Evolutionary conservation across 2,329 filamentous ascomycete genomes (phyloP).

Genomic region (Neoscytalidium dimidiatum): DNA sequence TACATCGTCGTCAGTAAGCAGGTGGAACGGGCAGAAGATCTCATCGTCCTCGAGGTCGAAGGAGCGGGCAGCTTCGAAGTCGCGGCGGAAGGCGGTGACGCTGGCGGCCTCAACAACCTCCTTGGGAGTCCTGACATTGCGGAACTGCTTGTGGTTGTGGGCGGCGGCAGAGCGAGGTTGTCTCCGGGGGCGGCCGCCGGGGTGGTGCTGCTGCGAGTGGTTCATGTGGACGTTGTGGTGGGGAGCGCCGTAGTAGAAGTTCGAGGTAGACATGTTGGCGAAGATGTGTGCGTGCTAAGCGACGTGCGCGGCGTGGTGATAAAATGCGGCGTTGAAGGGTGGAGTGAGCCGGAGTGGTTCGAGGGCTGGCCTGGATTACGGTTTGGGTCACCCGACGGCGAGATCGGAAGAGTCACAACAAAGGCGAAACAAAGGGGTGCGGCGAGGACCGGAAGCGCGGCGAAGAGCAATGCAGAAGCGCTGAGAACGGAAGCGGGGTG

Average conservation of each 20-base stretch:
- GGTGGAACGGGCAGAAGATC: constrained; percentile 84
- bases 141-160: constrained; percentile 88
- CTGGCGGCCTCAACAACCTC: constrained; percentile 79
- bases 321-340: constrained; percentile 10
- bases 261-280: constrained; percentile 16
- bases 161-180: constrained; percentile 77
- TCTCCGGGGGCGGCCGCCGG: constrained; percentile 81
- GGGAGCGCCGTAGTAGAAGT: constrained; percentile 50
- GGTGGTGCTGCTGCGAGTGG: constrained; percentile 71
- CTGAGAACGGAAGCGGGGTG: not conserved
- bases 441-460: not conserved
- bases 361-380: constrained; percentile 2
- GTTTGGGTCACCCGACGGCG: constrained; percentile 14
- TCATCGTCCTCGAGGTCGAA: constrained; percentile 96
- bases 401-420: constrained; percentile 15
- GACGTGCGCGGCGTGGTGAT: not conserved
- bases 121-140: constrained; percentile 81
- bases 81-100: constrained; percentile 75
- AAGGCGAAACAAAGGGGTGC: constrained; percentile 20
- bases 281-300: not conserved
- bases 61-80: constrained; percentile 88
- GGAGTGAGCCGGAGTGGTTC: constrained; percentile 13
- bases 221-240: constrained; percentile 54
- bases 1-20: constrained; percentile 94
- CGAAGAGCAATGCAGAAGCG: constrained; percentile 1